A percentile compares a stretch with the other conserved stretches of the same genome.
These are phyloP conservation scores for Carex arenaria DNA, from an alignment of 202 grass and related monocot species.

Conservation along the genomic window DNA sequence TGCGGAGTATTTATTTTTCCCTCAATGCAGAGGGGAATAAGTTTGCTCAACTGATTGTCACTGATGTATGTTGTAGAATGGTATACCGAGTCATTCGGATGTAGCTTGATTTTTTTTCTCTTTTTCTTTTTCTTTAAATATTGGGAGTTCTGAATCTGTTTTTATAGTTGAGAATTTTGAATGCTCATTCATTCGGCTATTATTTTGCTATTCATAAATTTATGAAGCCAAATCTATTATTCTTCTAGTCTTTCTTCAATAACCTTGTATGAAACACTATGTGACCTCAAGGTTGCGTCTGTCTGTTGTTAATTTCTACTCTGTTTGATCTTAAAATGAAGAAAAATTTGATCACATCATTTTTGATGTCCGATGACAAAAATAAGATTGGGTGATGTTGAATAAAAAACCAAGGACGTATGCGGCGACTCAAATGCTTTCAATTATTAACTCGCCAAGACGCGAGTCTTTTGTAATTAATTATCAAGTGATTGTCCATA, in stretches of 20 bases:
- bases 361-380: too few relatives aligned
- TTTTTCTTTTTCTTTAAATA: neutral
- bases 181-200: slow-evolving; percentile 17
- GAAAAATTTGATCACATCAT: neutral
- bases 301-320: too few relatives aligned
- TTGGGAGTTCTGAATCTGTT: slow-evolving; percentile 18
- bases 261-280: too few relatives aligned
- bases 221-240: neutral
- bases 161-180: slow-evolving; percentile 26
- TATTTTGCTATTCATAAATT: slow-evolving; percentile 29
- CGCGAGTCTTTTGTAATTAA: neutral
- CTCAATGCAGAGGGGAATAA: slow-evolving; percentile 18
- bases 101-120: slow-evolving; percentile 16
- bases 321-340: neutral
- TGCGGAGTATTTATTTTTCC: slow-evolving; percentile 14
- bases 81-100: neutral
- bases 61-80: slow-evolving; percentile 16
- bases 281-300: too few relatives aligned
- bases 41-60: slow-evolving; percentile 5
- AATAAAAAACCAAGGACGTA: neutral
- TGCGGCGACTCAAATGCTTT: neutral
- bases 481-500: neutral
- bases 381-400: too few relatives aligned
- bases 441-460: neutral
- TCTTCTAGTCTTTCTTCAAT: neutral